Percentiles rank a stretch among this genome's conserved stretches.
Conservation (phyloP, 805 yeast genomes). For the Saccharomycopsis sp. region DNA sequence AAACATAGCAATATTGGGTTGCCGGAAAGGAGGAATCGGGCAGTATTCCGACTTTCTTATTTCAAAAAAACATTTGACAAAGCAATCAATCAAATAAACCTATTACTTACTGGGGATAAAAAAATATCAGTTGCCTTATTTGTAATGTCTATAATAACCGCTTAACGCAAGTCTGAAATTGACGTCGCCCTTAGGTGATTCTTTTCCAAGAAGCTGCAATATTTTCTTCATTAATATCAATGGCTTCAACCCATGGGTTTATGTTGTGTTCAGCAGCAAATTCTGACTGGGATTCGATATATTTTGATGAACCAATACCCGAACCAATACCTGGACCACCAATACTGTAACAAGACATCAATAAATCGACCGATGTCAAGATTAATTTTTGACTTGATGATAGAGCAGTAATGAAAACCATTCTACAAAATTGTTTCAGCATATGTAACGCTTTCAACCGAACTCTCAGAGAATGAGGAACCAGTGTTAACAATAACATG, state of each 20-base stretch:
- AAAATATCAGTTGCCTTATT: not conserved
- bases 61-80: no score
- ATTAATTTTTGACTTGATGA: conserved; percentile 9
- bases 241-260: conserved; percentile 46
- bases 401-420: conserved; percentile 22
- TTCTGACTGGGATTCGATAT: conserved; percentile 41
- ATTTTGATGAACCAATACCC: conserved; percentile 38
- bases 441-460: conserved; percentile 18
- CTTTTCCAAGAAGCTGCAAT: conserved; percentile 40
- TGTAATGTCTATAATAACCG: conserved; percentile 37
- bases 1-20: no score
- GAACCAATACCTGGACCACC: no score
- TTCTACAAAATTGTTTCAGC: conserved; percentile 27
- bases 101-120: no score
- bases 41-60: no score
- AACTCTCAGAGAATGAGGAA: conserved; percentile 30
- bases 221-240: conserved; percentile 39
- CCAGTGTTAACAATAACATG: conserved; percentile 42
- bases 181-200: conserved; percentile 42
- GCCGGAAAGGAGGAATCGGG: no score
- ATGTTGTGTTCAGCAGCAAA: conserved; percentile 40
- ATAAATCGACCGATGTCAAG: conserved; percentile 14
- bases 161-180: conserved; percentile 49
- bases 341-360: conserved; percentile 18
- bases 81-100: no score